Base-by-base conservation (phyloP, 257 asterid species). In the Echium plantagineum region DNA sequence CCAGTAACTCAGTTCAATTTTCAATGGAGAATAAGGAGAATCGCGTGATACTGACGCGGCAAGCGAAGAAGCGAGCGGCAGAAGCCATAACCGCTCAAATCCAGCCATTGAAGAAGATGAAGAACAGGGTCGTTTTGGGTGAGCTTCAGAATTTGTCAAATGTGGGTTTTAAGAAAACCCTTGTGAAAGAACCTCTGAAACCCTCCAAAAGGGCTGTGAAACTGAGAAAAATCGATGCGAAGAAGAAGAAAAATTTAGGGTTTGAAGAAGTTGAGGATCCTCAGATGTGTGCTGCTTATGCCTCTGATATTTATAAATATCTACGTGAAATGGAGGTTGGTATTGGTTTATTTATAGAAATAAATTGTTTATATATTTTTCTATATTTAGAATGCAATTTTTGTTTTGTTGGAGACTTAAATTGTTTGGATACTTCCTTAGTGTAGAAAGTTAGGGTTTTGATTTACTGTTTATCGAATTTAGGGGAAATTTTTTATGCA, bases 21-120 rank as follows among this genome's bases (percentile, higher is more conserved):
- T 24, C 26, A 22, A 75, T 71, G 75, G 67, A 64, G 56, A 62
- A 65, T 30, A 48, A 64, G 30, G 71, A 60, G 60, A 71, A 21
- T 24, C 35, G 17, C 52, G 46, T 18, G 21, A 59, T 71, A 31
- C 63, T 55, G 0, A 71, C 71, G 5, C 60, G 75, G 7, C 17
- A 60, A 47, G 59, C 75, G 20, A 71, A 65, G 71, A 71, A 71
- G 65, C 66, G 75, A 5, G 75, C 57, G 18, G 71, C 75, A 31
- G 63, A 64, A 55, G 63, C 70, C 17, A 71, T 65, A 65, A 47
- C 64, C 7, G 54, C 61, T 12, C 58, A 54, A 3, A 16, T 31
- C 1, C 63, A 64, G 35, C 57, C 65, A 5, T 16, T 48, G 22
- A 71, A 69, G 70, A 55, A 55, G 32, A 26, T 9, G 22, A 59